These are phyloP conservation scores for Penicillium nucicola DNA, from an alignment of 495 filamentous ascomycete genomes.

Conservation along the genomic window DNA sequence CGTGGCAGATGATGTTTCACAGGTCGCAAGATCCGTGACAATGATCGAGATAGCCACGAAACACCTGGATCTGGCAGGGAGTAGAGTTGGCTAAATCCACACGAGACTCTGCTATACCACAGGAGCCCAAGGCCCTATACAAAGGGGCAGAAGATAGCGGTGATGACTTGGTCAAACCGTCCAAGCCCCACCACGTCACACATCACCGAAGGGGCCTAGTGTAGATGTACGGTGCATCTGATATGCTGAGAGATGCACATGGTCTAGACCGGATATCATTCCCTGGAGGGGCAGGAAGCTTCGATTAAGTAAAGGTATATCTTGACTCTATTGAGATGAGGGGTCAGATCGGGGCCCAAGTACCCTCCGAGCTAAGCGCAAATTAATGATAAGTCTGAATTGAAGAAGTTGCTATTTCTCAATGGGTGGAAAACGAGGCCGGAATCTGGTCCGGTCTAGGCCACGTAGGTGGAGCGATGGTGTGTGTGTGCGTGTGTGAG, in stretches of 20 bases:
- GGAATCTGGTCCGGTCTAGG: slow-evolving; percentile 20
- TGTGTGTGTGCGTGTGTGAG: not conserved
- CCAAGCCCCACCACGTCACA: no score
- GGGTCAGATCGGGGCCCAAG: not conserved
- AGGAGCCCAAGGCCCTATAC: no score
- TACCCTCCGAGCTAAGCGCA: not conserved
- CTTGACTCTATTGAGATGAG: not conserved
- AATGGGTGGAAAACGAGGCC: not conserved
- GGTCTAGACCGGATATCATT: no score
- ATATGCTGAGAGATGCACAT: no score
- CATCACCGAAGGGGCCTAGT: no score
- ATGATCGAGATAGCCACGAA: not conserved
- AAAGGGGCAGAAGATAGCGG: no score
- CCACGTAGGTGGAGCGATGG: slow-evolving; percentile 12
- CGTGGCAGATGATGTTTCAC: slow-evolving; percentile 14
- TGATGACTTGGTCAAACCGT: no score
- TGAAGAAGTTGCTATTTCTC: no score
- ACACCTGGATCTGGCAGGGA: not conserved
- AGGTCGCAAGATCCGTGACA: slow-evolving; percentile 10
- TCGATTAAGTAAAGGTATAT: not conserved
- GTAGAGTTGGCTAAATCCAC: not conserved
- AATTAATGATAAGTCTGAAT: not conserved
- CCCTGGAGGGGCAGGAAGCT: no score
- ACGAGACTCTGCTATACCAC: no score
- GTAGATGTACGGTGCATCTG: no score